Evolutionary conservation across 192 early-diverging fungal genomes (phyloP).

Genomic region (Coemansia sp.): DNA sequence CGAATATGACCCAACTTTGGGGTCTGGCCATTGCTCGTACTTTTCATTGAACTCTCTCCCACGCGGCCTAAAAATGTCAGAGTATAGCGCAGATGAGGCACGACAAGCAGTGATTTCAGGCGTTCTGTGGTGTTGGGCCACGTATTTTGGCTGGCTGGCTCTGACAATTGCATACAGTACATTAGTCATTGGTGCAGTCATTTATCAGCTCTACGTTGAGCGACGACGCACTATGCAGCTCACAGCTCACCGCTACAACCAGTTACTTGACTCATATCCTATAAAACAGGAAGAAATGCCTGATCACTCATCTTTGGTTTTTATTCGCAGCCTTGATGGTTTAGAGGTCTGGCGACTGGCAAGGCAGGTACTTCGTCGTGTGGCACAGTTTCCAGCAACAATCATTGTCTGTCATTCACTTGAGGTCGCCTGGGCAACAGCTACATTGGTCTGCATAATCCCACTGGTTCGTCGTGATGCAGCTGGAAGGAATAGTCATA

Average conservation of each 20-base stretch:
- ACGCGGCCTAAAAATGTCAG: neutral
- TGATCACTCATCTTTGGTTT: slow-evolving; percentile 12
- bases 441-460: slow-evolving; percentile 23
- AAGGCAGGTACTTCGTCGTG: slow-evolving; percentile 32
- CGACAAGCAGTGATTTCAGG: slow-evolving; percentile 24
- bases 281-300: neutral
- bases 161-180: slow-evolving; percentile 25
- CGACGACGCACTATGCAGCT: slow-evolving; percentile 15
- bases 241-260: slow-evolving; percentile 12
- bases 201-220: slow-evolving; percentile 18
- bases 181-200: slow-evolving; percentile 22
- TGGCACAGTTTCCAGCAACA: slow-evolving; percentile 38
- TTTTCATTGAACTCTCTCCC: slow-evolving; percentile 37
- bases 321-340: slow-evolving; percentile 14
- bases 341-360: slow-evolving; percentile 25
- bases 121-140: slow-evolving; percentile 34
- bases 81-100: slow-evolving; percentile 9
- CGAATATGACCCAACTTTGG: slow-evolving; percentile 37
- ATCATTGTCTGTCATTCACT: slow-evolving; percentile 31
- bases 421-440: slow-evolving; percentile 35
- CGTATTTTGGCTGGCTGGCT: slow-evolving; percentile 44
- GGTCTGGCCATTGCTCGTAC: slow-evolving; percentile 42
- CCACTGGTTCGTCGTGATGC: slow-evolving; percentile 15
- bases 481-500: neutral
- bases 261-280: neutral